These are phyloP conservation scores for Tolypocladium paradoxum DNA, from an alignment of 2,329 filamentous ascomycete genomes.

Conservation along the genomic window DNA sequence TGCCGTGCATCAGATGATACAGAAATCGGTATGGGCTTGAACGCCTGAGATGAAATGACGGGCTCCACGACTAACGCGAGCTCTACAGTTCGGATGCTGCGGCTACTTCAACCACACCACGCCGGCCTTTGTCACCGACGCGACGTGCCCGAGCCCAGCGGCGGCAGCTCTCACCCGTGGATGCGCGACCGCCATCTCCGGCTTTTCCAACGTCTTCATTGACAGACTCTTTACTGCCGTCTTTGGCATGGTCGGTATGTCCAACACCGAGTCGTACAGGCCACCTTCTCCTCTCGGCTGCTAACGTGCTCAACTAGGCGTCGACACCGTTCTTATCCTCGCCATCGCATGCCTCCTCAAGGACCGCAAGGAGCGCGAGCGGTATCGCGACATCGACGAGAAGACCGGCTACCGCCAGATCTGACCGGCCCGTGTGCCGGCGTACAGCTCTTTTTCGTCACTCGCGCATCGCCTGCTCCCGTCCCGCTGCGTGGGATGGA, in stretches of 20 bases:
- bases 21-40: slow-evolving; percentile 47
- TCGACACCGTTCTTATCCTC: slow-evolving; percentile 59
- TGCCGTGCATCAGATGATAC: slow-evolving; percentile 55
- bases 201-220: slow-evolving; percentile 59
- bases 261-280: too few relatives aligned
- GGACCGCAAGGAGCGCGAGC: slow-evolving; percentile 67
- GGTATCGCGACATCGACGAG: slow-evolving; percentile 72
- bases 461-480: neutral
- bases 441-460: neutral
- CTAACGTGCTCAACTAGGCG: slow-evolving; percentile 22
- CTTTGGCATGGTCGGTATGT: slow-evolving; percentile 64
- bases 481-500: neutral
- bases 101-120: slow-evolving; percentile 65
- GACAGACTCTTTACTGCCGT: slow-evolving; percentile 69
- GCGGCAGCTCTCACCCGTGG: slow-evolving; percentile 59
- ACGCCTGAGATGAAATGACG: neutral
- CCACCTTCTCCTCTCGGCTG: neutral
- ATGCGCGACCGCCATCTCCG: slow-evolving; percentile 57
- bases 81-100: slow-evolving; percentile 61
- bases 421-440: neutral
- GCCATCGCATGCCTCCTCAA: slow-evolving; percentile 67
- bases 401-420: slow-evolving; percentile 46
- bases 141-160: slow-evolving; percentile 57
- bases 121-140: slow-evolving; percentile 60
- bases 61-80: neutral